A percentile compares a stretch with the other conserved stretches of the same genome.
phyloP scores from a whole-genome alignment of 768 basidiomycete species.

The Dioszegia aurantiaca region DNA sequence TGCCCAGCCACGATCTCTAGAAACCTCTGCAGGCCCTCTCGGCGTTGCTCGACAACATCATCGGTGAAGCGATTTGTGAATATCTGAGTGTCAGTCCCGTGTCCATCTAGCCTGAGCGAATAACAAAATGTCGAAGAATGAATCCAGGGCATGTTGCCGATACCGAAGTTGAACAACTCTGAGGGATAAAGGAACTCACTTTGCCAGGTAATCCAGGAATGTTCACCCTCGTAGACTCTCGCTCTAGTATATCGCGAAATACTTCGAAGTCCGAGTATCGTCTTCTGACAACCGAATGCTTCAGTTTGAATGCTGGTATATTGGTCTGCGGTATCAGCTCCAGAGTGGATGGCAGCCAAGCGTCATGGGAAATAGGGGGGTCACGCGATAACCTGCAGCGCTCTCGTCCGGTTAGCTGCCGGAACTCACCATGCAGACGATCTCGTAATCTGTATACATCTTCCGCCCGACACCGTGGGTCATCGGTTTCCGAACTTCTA shows the following conservation, averaged over 20 bases:
- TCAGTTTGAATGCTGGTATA: slow-evolving; percentile 96
- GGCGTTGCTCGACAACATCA: slow-evolving; percentile 86
- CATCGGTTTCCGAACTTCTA: slow-evolving; percentile 94
- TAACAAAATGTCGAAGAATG: too few species aligned
- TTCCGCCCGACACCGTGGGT: slow-evolving; percentile 97
- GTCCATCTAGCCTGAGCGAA: too few species aligned
- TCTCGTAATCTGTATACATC: slow-evolving; percentile 99
- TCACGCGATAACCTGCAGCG: too few species aligned
- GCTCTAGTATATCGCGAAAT: slow-evolving; percentile 95
- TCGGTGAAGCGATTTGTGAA: slow-evolving; percentile 98
- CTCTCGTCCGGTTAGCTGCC: not conserved
- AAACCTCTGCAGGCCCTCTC: slow-evolving; percentile 93
- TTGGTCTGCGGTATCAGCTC: slow-evolving; percentile 66
- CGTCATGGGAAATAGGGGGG: too few species aligned
- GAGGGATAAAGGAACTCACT: slow-evolving; percentile 29
- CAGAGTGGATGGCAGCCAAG: too few species aligned
- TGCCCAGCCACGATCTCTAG: slow-evolving; percentile 95
- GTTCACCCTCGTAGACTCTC: slow-evolving; percentile 94
- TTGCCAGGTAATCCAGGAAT: slow-evolving; percentile 97
- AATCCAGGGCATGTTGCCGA: too few species aligned
- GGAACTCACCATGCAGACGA: slow-evolving; percentile 80
- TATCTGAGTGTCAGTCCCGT: too few species aligned
- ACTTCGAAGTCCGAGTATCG: slow-evolving; percentile 94
- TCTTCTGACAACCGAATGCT: slow-evolving; percentile 81
- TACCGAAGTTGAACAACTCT: too few species aligned